Conservation (phyloP, 2,329 filamentous ascomycete genomes). For the Penicillium sp. region DNA sequence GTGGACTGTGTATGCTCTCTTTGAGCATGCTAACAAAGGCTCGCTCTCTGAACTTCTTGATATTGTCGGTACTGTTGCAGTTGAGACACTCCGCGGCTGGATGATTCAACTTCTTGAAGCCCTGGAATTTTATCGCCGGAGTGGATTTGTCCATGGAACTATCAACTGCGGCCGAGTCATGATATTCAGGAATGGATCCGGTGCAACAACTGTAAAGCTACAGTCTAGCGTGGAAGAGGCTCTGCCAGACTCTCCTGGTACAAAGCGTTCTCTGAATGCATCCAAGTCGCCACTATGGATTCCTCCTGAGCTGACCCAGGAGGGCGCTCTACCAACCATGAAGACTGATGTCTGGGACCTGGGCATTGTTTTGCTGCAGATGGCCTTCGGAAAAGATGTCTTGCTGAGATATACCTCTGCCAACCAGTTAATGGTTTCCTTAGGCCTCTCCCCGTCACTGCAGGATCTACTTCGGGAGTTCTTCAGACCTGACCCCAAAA, state of each 20-base stretch:
- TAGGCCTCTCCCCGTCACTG: constrained; percentile 71
- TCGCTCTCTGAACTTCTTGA: constrained; percentile 80
- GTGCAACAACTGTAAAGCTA: constrained; percentile 65
- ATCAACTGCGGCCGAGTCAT: constrained; percentile 80
- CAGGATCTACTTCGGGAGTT: constrained; percentile 79
- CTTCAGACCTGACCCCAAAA: constrained; percentile 81
- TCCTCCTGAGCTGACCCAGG: constrained; percentile 71
- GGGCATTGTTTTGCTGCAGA: constrained; percentile 86
- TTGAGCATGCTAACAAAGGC: constrained; percentile 76
- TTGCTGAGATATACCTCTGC: constrained; percentile 78
- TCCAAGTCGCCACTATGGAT: constrained; percentile 81
- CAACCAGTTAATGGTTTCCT: constrained; percentile 66
- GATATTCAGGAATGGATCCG: constrained; percentile 67
- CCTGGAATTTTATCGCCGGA: constrained; percentile 80
- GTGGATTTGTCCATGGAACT: constrained; percentile 79
- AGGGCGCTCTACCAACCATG: constrained; percentile 55
- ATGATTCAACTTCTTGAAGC: constrained; percentile 90
- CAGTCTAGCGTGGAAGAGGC: constrained; percentile 50
- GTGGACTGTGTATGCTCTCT: constrained; percentile 76
- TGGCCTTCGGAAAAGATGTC: constrained; percentile 83
- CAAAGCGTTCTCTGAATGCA: constrained; percentile 44
- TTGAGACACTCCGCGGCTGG: constrained; percentile 79
- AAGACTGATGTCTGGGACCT: constrained; percentile 97
- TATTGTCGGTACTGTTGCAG: constrained; percentile 70
- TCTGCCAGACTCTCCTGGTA: constrained; percentile 50